A percentile compares a stretch with the other conserved stretches of the same genome.
Conservation (phyloP, 257 asterid species). For the Gynochthodes officinalis region DNA sequence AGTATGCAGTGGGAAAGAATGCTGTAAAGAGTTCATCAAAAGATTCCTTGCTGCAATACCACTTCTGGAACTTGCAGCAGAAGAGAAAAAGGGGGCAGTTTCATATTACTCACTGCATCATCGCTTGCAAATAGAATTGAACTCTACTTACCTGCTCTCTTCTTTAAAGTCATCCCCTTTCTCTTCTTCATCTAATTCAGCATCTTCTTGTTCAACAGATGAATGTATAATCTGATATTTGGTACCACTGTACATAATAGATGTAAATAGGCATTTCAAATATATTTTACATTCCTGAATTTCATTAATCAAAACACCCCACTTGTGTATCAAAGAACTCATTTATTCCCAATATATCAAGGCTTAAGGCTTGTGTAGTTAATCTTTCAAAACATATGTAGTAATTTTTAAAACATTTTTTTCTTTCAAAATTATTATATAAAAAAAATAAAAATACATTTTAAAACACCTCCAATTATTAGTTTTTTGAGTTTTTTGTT, state of each 20-base stretch:
- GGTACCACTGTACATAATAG: not conserved
- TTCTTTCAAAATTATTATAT: no score
- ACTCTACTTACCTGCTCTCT: constrained; percentile 37
- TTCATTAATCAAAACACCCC: not conserved
- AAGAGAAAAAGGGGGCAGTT: constrained; percentile 47
- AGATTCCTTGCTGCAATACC: constrained; percentile 70
- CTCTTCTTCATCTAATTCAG: constrained; percentile 41
- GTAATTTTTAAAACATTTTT: no score
- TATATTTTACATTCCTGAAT: no score
- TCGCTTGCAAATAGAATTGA: constrained; percentile 72
- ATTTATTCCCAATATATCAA: not conserved
- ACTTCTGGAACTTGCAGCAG: constrained; percentile 52
- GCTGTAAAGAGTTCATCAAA: constrained; percentile 62
- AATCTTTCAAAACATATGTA: no score
- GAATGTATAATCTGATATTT: not conserved
- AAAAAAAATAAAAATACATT: no score
- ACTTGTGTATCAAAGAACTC: not conserved
- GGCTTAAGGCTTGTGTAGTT: no score
- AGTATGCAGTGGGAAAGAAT: constrained; percentile 58
- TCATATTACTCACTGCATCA: constrained; percentile 54
- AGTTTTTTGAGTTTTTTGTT: no score
- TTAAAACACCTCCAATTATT: no score
- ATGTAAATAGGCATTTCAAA: not conserved
- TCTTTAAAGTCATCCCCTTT: constrained; percentile 53
- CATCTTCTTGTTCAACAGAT: constrained; percentile 33